These are phyloP conservation scores for Blastobotrys americana DNA, from an alignment of 805 yeast species.

Conservation along the genomic window DNA sequence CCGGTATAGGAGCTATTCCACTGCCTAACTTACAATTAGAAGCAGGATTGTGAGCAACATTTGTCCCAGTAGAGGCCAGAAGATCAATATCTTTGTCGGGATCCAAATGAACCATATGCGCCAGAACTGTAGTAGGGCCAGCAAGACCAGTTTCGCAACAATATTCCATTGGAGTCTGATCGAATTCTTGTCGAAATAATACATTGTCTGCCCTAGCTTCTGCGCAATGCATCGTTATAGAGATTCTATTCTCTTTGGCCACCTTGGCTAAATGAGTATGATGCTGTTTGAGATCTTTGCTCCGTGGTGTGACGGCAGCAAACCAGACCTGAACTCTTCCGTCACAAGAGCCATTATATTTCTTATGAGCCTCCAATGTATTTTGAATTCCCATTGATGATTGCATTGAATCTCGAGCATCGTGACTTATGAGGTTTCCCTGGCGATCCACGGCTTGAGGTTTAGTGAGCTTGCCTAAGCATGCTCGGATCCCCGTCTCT, in stretches of 20 bases:
- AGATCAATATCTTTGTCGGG: constrained; percentile 4
- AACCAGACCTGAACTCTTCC: background rate
- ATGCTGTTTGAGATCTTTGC: background rate
- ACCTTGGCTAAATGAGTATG: background rate
- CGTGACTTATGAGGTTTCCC: background rate
- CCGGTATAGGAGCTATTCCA: constrained; percentile 7
- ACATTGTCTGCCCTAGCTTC: background rate
- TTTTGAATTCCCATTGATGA: background rate
- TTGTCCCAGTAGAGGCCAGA: constrained; percentile 5
- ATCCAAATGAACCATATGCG: constrained; percentile 9
- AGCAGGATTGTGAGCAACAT: constrained; percentile 7
- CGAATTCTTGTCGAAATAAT: background rate
- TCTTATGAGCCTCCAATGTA: background rate
- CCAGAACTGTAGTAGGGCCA: constrained; percentile 8
- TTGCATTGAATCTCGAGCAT: constrained; percentile 4
- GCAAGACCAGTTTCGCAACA: constrained; percentile 5
- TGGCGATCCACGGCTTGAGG: constrained; percentile 5
- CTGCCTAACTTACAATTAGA: constrained; percentile 8
- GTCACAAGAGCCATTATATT: background rate
- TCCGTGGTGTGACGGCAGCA: background rate
- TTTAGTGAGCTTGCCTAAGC: constrained; percentile 10
- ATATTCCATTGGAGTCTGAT: constrained; percentile 7
- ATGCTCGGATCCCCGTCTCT: constrained; percentile 11
- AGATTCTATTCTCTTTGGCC: background rate
- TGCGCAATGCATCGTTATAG: background rate